A percentile compares a stretch with the other conserved stretches of the same genome.
Evolutionary conservation across 2,329 filamentous ascomycete genomes (phyloP).

Genomic region (Diaporthe eres): DNA sequence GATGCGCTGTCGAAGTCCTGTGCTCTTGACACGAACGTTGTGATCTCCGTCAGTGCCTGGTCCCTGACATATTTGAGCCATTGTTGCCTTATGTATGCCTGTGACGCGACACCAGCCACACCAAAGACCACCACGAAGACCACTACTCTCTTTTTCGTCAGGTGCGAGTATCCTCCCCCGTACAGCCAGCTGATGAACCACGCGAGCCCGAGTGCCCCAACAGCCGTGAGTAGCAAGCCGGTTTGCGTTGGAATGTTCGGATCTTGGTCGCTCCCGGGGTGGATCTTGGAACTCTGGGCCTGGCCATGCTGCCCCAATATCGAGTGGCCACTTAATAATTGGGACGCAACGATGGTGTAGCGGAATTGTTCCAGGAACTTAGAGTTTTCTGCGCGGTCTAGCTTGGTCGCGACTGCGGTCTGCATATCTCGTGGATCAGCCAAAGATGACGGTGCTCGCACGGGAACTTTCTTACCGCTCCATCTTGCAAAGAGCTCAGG

Average conservation of each 20-base stretch:
- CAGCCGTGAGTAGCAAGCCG: constrained; percentile 67
- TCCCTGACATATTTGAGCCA: constrained; percentile 85
- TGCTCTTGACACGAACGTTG: constrained; percentile 78
- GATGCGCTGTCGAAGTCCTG: constrained; percentile 86
- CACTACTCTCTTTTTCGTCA: constrained; percentile 70
- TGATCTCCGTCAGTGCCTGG: constrained; percentile 79
- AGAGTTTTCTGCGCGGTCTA: constrained; percentile 84
- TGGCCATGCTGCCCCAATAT: constrained; percentile 59
- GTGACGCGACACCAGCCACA: constrained; percentile 72
- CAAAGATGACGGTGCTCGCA: constrained; percentile 12
- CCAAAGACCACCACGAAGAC: constrained; percentile 61
- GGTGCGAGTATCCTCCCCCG: constrained; percentile 62
- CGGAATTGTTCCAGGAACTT: constrained; percentile 93
- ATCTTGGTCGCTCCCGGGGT: constrained; percentile 35
- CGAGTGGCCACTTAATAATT: constrained; percentile 82
- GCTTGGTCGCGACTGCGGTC: constrained; percentile 78
- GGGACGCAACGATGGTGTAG: constrained; percentile 92
- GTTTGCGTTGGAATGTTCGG: constrained; percentile 56
- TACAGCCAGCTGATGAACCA: constrained; percentile 81
- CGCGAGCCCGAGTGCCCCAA: constrained; percentile 76
- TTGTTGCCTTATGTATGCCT: constrained; percentile 82
- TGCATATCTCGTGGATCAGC: constrained; percentile 50
- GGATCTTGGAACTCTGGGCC: constrained; percentile 36
- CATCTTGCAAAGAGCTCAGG: constrained; percentile 41
- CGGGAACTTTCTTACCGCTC: constrained; percentile 54